Evolutionary conservation across 2,329 filamentous ascomycete genomes (phyloP).

Genomic region (Intubia oerlemansii): DNA sequence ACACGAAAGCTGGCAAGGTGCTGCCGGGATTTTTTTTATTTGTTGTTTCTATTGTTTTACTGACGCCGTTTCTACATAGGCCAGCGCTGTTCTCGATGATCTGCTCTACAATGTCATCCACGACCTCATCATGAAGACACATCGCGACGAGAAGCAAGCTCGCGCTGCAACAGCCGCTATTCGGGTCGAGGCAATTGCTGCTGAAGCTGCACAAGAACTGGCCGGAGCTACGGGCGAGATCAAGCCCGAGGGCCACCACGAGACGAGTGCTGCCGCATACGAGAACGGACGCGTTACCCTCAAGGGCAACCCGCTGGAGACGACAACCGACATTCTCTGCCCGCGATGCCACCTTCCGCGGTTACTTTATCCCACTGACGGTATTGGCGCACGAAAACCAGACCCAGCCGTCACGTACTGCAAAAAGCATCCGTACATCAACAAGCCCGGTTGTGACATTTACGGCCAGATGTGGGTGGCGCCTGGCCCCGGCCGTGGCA

Average conservation of each 20-base stretch:
- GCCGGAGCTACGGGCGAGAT: constrained; percentile 30
- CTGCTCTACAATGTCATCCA: constrained; percentile 57
- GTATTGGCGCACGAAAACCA: constrained; percentile 42
- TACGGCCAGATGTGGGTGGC: constrained; percentile 67
- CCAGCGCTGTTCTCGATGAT: constrained; percentile 50
- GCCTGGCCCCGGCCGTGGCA: constrained; percentile 46
- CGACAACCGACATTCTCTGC: constrained; percentile 50
- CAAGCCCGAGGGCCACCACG: constrained; percentile 32
- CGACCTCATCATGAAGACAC: constrained; percentile 51
- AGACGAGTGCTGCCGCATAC: constrained; percentile 48
- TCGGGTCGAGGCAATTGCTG: constrained; percentile 38
- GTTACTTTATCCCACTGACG: constrained; percentile 50
- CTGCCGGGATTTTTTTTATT: not conserved
- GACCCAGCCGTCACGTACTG: constrained; percentile 54
- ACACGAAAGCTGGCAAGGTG: constrained; percentile 37
- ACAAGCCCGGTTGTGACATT: constrained; percentile 57
- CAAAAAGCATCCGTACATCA: constrained; percentile 58
- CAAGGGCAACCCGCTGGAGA: constrained; percentile 52
- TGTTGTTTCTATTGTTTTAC: not conserved
- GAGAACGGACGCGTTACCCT: constrained; percentile 46
- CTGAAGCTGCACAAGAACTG: constrained; percentile 22
- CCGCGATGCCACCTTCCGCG: constrained; percentile 54
- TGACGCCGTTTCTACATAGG: constrained; percentile 14
- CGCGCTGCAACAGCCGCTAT: constrained; percentile 44
- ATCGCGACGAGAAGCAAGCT: constrained; percentile 59